Base-by-base conservation (phyloP, 345 rosid species). In the Eucalyptus curtisii region DNA sequence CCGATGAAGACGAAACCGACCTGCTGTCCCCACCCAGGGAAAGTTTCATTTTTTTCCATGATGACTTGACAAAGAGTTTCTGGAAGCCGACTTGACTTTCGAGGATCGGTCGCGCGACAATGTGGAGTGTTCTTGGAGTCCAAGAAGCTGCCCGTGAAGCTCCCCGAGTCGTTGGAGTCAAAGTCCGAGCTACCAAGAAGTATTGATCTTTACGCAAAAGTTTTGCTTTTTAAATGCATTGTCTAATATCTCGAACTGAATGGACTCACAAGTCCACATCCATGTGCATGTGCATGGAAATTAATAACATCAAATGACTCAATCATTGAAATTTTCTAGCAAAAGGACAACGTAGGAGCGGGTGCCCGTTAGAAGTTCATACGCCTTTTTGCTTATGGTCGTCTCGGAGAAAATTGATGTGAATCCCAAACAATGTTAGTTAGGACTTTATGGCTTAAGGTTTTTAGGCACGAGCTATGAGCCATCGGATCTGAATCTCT, bases 1-100 rank as follows among this genome's bases (percentile, higher is more conserved):
- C 90, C 95, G 98, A 92, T 98, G 99, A 89, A 99, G 99, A 88
- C 95, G 5, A 90, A 90, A 96, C 94, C 79, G 98, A 95, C 92
- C 89, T 93, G 89, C 91, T 95, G 2, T 93, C 97, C 98, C 5
- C 97, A 97, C 89, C 96, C 98, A 5, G 15, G 96, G 10, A 96
- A 96, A 93, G 61, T 97, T 97, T 96, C 92, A 92, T 68, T 93
- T 95, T 95, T 90, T 94, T 96, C 8, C 98, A 95, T 55, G 94
- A 93, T 4, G 97, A 95, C 55, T 94, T 91, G 92, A 15, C 31
- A 19, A 13, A 84, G 53, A 61, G 16, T 59, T 59, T 59, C 30
- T 25, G 14, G 14, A 59, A 13, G 66, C 14, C 15, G 66, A 59
- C 7, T 59, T 59, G 66, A 27, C 66, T 27, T 27, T 55, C 66